These are phyloP conservation scores for Bipolaris zeicola DNA, from an alignment of 2,329 filamentous ascomycete species.

Conservation along the genomic window DNA sequence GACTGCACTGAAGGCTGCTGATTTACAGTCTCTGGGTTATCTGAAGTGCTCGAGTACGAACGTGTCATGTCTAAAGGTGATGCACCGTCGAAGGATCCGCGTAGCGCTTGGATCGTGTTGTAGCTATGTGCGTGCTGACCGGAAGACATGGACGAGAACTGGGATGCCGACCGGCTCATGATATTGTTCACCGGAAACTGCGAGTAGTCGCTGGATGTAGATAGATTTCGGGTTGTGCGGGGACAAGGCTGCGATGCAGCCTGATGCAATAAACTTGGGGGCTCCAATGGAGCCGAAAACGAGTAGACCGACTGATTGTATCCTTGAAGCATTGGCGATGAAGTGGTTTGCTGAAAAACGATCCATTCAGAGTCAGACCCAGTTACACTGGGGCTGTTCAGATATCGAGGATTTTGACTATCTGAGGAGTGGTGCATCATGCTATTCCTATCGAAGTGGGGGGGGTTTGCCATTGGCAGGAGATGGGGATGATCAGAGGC, in stretches of 20 bases:
- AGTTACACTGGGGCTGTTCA: constrained; percentile 4
- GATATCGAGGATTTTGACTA: constrained; percentile 1
- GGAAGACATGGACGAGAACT: constrained; percentile 14
- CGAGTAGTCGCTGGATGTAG: constrained; percentile 1
- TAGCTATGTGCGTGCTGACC: constrained; percentile 1
- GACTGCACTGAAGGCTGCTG: not conserved
- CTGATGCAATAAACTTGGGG: constrained; percentile 13
- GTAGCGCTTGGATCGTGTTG: not conserved
- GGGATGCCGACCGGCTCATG: constrained; percentile 21
- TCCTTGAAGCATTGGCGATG: constrained; percentile 12
- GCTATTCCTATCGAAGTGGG: constrained; percentile 5
- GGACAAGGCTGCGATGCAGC: constrained; percentile 27
- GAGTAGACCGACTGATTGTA: constrained; percentile 23
- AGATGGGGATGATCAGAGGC: not conserved
- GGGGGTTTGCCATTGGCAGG: constrained; percentile 5
- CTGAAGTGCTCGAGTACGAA: constrained; percentile 11
- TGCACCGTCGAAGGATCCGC: constrained; percentile 1
- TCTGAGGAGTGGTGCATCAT: constrained; percentile 4
- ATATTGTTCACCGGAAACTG: constrained; percentile 8
- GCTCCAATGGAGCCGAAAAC: constrained; percentile 4
- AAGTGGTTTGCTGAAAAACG: constrained; percentile 16
- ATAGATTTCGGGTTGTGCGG: constrained; percentile 3
- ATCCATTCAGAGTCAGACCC: constrained; percentile 11
- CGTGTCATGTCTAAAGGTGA: constrained; percentile 11
- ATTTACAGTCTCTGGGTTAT: not conserved